Evolutionary conservation across 1,139 yeast species (phyloP).

Genomic region (Saccharomyces hybrid): DNA sequence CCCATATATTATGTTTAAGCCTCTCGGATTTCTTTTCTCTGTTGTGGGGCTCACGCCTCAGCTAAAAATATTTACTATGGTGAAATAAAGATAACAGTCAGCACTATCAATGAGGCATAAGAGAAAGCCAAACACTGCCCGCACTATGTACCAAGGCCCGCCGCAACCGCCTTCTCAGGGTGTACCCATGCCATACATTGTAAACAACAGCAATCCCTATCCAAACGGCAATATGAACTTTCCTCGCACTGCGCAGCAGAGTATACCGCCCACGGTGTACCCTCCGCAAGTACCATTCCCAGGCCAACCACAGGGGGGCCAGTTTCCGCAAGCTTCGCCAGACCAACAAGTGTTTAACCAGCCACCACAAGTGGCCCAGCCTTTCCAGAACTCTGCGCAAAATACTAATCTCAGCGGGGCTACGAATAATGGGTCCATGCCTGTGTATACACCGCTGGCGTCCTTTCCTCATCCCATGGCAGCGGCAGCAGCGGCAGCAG

Average conservation of each 20-base stretch:
- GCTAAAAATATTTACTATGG: not conserved
- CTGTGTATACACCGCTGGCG: not conserved
- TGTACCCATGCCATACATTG: not conserved
- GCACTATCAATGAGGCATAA: not conserved
- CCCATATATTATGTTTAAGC: not conserved
- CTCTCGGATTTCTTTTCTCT: not conserved
- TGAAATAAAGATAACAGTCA: not conserved
- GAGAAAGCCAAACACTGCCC: not conserved
- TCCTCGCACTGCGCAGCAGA: not conserved
- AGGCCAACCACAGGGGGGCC: not conserved
- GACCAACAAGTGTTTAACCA: not conserved
- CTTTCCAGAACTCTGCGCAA: not conserved
- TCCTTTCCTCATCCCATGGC: constrained; percentile 4
- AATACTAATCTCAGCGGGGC: not conserved
- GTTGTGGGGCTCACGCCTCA: not conserved
- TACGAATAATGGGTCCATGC: not conserved
- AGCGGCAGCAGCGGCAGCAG: constrained; percentile 13
- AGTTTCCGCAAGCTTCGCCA: not conserved
- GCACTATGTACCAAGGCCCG: not conserved
- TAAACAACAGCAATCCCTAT: not conserved
- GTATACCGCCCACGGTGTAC: not conserved
- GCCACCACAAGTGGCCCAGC: not conserved
- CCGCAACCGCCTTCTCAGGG: not conserved
- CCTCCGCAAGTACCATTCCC: not conserved
- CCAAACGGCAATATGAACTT: not conserved